phyloP scores from a whole-genome alignment of 495 filamentous ascomycete species.

The Chaetomium tenue region DNA sequence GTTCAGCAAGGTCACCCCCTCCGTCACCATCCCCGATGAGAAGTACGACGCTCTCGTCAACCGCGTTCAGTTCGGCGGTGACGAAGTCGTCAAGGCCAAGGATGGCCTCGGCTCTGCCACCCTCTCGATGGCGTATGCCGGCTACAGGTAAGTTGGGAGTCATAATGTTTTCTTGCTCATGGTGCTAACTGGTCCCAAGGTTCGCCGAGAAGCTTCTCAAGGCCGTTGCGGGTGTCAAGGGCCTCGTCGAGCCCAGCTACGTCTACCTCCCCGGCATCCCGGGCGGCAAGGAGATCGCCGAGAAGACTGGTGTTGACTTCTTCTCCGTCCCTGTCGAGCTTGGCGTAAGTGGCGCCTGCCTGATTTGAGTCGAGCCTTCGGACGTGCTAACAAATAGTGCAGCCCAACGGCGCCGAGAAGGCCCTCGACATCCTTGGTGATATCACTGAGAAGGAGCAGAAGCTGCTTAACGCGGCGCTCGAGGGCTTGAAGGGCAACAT shows the following conservation, averaged over 20 bases:
- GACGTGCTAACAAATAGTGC: constrained; percentile 33
- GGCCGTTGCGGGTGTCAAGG: constrained; percentile 81
- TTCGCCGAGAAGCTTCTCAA: constrained; percentile 92
- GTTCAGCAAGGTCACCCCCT: constrained; percentile 83
- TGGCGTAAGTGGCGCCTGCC: constrained; percentile 62
- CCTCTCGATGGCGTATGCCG: constrained; percentile 96
- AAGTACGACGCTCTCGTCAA: constrained; percentile 84
- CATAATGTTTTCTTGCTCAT: neutral
- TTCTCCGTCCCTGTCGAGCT: constrained; percentile 96
- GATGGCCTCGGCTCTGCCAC: constrained; percentile 93
- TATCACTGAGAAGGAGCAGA: constrained; percentile 79
- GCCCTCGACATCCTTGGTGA: constrained; percentile 71
- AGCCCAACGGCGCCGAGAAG: constrained; percentile 82
- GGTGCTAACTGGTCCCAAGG: constrained; percentile 48
- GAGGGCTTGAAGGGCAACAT: constrained; percentile 87
- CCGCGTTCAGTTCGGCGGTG: constrained; percentile 96
- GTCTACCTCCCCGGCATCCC: constrained; percentile 88
- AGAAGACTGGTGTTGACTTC: constrained; percentile 82
- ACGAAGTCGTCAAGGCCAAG: constrained; percentile 98
- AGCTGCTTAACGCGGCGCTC: constrained; percentile 71
- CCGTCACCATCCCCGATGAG: constrained; percentile 76
- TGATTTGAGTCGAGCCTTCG: neutral
- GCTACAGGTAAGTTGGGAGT: constrained; percentile 66
- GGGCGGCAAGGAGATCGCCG: constrained; percentile 79
- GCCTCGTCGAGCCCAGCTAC: constrained; percentile 89